A percentile compares a stretch with the other conserved stretches of the same genome.
Evolutionary conservation across 1,284 basidiomycete species (phyloP).

Genomic region (Apiotrichum gracile): DNA sequence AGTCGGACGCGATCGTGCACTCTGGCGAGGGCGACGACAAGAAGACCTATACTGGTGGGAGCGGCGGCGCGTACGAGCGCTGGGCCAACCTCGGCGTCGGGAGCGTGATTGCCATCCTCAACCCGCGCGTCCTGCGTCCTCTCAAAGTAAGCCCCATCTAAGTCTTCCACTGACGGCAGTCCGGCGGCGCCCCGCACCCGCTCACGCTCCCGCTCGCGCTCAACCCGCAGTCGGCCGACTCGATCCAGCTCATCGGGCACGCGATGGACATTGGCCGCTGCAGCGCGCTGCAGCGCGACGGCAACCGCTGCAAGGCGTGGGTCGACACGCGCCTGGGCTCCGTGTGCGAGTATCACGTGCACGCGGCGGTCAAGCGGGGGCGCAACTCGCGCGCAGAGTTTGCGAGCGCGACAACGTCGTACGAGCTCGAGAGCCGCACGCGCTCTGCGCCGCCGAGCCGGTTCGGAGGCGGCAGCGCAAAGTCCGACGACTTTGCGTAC

Average conservation of each 20-base stretch:
- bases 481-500: conserved; percentile 46
- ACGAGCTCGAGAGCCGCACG: conserved; percentile 11
- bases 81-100: conserved; percentile 76
- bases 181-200: conserved; percentile 56
- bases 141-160: conserved; percentile 56
- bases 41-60: conserved; percentile 70
- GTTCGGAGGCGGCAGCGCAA: conserved; percentile 24
- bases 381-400: conserved; percentile 76
- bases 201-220: conserved; percentile 75
- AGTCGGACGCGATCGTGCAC: conserved; percentile 62
- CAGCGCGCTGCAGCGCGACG: conserved; percentile 66
- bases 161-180: background rate
- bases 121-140: conserved; percentile 79
- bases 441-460: conserved; percentile 3
- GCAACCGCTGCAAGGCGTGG: conserved; percentile 75
- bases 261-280: conserved; percentile 81
- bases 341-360: conserved; percentile 84
- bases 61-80: conserved; percentile 82
- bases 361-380: conserved; percentile 66
- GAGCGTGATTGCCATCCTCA: conserved; percentile 80
- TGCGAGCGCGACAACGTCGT: conserved; percentile 14
- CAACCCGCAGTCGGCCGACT: conserved; percentile 72
- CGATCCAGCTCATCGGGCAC: conserved; percentile 79
- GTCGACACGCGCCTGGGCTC: conserved; percentile 68
- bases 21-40: conserved; percentile 42